phyloP scores from a whole-genome alignment of 352 stramenopile genomes.

The Elongisporangium prolatum region DNA sequence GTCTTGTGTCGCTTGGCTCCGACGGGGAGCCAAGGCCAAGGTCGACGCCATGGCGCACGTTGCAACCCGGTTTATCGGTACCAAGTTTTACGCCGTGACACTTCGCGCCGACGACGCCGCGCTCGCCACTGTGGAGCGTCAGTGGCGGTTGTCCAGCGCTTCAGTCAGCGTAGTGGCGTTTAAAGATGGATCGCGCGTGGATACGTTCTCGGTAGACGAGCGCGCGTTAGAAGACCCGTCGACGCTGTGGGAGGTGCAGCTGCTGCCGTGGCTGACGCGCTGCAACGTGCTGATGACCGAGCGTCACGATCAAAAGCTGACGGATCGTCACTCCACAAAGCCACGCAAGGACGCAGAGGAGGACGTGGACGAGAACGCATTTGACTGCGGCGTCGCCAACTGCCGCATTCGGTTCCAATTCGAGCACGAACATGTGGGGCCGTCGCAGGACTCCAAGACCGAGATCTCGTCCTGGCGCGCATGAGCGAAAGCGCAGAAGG shows the following conservation, averaged over 20 bases:
- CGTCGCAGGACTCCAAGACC: constrained; percentile 49
- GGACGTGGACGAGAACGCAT: constrained; percentile 27
- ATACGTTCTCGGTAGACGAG: constrained; percentile 36
- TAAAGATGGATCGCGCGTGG: constrained; percentile 38
- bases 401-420: constrained; percentile 65
- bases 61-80: constrained; percentile 40
- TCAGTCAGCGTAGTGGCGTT: constrained; percentile 40
- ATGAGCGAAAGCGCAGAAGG: constrained; percentile 11
- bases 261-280: constrained; percentile 59
- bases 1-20: background rate
- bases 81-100: constrained; percentile 50
- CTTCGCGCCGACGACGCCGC: background rate
- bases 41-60: constrained; percentile 23
- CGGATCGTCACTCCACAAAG: constrained; percentile 2
- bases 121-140: constrained; percentile 24
- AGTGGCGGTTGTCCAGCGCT: constrained; percentile 28
- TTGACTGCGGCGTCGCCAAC: constrained; percentile 52
- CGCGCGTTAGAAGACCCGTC: constrained; percentile 22
- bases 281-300: constrained; percentile 50
- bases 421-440: constrained; percentile 65
- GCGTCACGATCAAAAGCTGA: constrained; percentile 17
- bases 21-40: background rate
- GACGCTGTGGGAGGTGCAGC: constrained; percentile 46
- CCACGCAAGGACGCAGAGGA: constrained; percentile 8
- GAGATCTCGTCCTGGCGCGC: constrained; percentile 58